phyloP scores from a whole-genome alignment of 441 rosid species.

The Hura crepitans region DNA sequence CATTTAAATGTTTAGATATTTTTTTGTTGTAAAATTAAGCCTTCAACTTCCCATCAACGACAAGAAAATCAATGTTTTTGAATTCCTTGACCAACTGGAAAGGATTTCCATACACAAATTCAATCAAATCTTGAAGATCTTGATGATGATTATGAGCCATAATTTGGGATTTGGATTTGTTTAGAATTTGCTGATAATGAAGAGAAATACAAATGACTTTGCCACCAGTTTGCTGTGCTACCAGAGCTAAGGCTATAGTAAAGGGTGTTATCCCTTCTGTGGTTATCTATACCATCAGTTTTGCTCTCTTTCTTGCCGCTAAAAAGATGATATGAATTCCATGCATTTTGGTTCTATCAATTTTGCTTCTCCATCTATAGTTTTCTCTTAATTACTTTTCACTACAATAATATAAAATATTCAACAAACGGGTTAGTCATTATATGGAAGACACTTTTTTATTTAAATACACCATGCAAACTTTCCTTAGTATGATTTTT shows the following conservation, averaged over 20 bases:
- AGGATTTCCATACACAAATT: constrained; percentile 6
- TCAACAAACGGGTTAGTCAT: not conserved
- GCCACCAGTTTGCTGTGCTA: constrained; percentile 33
- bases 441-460: too few relatives aligned
- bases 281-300: constrained; percentile 26
- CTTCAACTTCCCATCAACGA: constrained; percentile 22
- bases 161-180: not conserved
- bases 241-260: constrained; percentile 30
- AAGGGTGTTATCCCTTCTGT: constrained; percentile 28
- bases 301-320: constrained; percentile 33
- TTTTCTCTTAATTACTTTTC: not conserved
- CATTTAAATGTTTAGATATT: too few relatives aligned
- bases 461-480: too few relatives aligned
- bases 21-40: too few relatives aligned
- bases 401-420: constrained; percentile 6
- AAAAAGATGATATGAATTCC: constrained; percentile 35
- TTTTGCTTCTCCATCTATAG: not conserved
- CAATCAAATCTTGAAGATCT: constrained; percentile 1
- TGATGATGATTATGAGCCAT: not conserved
- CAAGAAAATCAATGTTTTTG: constrained; percentile 9
- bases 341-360: constrained; percentile 27
- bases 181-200: not conserved
- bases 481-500: too few relatives aligned
- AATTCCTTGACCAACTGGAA: not conserved
- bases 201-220: constrained; percentile 19